Base-by-base conservation (phyloP, 78 protist genomes). In the Dictyostelium firmibasis region DNA sequence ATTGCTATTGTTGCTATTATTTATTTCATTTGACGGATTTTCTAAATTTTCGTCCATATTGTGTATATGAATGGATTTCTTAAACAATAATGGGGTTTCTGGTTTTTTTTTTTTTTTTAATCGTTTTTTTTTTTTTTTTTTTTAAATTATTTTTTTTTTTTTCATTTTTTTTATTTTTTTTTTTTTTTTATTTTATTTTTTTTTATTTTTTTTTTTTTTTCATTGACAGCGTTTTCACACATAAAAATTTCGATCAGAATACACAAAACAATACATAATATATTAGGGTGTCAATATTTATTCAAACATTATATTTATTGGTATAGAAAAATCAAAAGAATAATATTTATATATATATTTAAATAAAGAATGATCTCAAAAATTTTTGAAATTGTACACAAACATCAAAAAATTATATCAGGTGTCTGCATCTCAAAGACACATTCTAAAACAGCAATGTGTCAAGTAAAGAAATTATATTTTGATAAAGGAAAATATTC, bases 381-480 rank as follows among this genome's bases (percentile, higher is more conserved):
- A 44, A 11, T 88, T n/a, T 60, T 88, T 23, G 94, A 88, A 3
- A 47, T 69, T 20, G 57, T 88, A 25, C 44, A 72, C 10, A 78
- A 41, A 81, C 38, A 83, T 11, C 85, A 67, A 69, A 88, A 81
- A 47, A 31, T 81, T n/a, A 74, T 88, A 4, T 60, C 77, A 36
- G 94, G 94, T 67, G 36, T 83, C 3, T 64, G 69, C 7, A 88
- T 88, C n/a, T 67, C 83, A 67, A 88, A 88, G 53, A 78, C 85
- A n/a, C 94, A 88, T n/a, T 81, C 94, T 9, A 88, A 88, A 60
- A 88, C 94, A 57, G 94, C 94, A 33, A 69, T 88, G 82, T 43
- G 84, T 67, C 76, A 67, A 81, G 94, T 88, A 9, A 75, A 16
- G 16, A 88, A 18, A 47, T 60, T 88, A 7, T 88, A 44, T 27